Evolutionary conservation across 2,329 filamentous ascomycete species (phyloP).

Genomic region (Orbilia brochopaga): DNA sequence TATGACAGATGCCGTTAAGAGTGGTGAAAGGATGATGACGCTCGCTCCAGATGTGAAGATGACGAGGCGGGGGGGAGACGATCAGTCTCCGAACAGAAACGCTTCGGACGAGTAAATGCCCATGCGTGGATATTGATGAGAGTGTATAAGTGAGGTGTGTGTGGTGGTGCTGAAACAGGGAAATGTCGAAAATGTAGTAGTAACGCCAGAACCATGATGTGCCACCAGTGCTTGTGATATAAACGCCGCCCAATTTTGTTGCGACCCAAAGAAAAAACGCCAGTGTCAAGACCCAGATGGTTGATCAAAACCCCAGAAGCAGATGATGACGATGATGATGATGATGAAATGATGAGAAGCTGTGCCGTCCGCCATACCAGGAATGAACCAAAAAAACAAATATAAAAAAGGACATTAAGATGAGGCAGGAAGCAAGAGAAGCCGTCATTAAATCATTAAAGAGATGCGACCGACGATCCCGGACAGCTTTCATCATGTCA

Average conservation of each 20-base stretch:
- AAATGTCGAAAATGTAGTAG: slow-evolving; percentile 23
- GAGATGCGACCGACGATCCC: slow-evolving; percentile 18
- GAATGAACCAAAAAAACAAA: not conserved
- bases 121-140: slow-evolving; percentile 2
- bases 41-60: slow-evolving; percentile 1
- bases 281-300: slow-evolving; percentile 47
- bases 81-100: slow-evolving; percentile 13
- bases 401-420: not conserved
- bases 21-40: slow-evolving; percentile 1
- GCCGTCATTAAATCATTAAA: slow-evolving; percentile 50
- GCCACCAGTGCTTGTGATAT: slow-evolving; percentile 34
- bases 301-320: slow-evolving; percentile 17
- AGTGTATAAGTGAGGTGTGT: slow-evolving; percentile 14
- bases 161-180: slow-evolving; percentile 21
- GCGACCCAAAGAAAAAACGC: slow-evolving; percentile 49
- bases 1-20: slow-evolving; percentile 1
- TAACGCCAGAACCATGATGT: slow-evolving; percentile 48
- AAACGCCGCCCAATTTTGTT: slow-evolving; percentile 51
- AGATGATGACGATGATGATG: slow-evolving; percentile 6
- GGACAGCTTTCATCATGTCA: slow-evolving; percentile 29
- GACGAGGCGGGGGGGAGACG: slow-evolving; percentile 5
- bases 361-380: slow-evolving; percentile 24
- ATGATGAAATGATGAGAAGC: slow-evolving; percentile 12
- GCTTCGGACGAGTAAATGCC: slow-evolving; percentile 20
- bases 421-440: slow-evolving; percentile 32